Conservation (phyloP, 106 monocot genomes). For the Agapanthus africanus region DNA sequence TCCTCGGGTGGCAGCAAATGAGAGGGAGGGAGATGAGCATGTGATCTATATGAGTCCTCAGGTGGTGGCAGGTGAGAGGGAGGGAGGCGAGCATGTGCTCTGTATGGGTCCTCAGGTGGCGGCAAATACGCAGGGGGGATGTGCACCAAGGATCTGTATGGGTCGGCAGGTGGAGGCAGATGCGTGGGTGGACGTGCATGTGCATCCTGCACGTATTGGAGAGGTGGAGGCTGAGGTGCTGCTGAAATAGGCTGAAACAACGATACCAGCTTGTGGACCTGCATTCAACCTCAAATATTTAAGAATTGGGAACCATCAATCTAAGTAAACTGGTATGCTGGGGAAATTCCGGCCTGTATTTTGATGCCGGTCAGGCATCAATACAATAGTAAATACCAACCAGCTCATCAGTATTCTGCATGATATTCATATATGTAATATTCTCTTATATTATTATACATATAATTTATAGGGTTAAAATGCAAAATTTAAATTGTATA, state of each 20-base stretch:
- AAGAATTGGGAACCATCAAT: too few relatives aligned
- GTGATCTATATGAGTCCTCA: background rate
- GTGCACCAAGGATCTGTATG: too few relatives aligned
- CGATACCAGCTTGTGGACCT: background rate
- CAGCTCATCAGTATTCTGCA: too few relatives aligned
- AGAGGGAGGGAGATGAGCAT: background rate
- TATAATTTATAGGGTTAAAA: too few relatives aligned
- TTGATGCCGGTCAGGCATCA: too few relatives aligned
- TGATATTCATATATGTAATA: too few relatives aligned
- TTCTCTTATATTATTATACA: too few relatives aligned
- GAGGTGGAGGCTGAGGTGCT: background rate
- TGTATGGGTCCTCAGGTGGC: background rate
- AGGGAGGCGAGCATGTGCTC: background rate
- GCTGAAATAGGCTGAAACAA: background rate
- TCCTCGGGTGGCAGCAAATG: background rate
- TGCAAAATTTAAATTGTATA: too few relatives aligned
- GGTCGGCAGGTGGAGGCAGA: background rate
- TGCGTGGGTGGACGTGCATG: background rate
- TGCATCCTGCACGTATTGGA: background rate
- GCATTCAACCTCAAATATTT: too few relatives aligned
- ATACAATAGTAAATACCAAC: too few relatives aligned
- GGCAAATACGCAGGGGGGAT: background rate
- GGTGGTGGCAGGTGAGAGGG: background rate
- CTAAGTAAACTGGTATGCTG: too few relatives aligned
- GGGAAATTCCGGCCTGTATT: too few relatives aligned